phyloP scores from a whole-genome alignment of 306 rosid genomes.

The Acacia crassicarpa region DNA sequence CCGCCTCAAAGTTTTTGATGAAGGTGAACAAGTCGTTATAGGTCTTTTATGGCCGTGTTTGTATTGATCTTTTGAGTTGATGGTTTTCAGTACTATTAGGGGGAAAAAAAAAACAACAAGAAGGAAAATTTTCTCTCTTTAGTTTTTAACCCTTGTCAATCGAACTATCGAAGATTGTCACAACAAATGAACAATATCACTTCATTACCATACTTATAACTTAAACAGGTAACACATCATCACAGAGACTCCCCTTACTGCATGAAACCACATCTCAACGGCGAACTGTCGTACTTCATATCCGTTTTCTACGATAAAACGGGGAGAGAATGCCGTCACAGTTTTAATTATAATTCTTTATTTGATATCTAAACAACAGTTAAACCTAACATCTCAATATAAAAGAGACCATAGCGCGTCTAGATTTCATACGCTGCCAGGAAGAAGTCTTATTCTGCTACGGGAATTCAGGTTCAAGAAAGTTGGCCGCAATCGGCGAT shows the following conservation, averaged over 20 bases:
- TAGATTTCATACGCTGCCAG: background rate
- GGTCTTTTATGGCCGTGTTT: too few relatives aligned
- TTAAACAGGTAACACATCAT: background rate
- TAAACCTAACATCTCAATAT: background rate
- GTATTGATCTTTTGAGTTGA: too few relatives aligned
- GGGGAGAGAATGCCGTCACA: background rate
- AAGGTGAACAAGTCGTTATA: too few relatives aligned
- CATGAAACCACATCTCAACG: background rate
- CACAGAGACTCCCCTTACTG: background rate
- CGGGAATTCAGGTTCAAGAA: background rate
- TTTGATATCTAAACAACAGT: background rate
- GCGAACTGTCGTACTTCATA: background rate
- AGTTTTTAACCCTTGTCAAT: background rate
- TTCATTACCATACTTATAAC: background rate
- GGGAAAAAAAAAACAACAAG: too few relatives aligned
- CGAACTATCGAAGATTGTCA: background rate
- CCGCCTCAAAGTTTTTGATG: too few relatives aligned
- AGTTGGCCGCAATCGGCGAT: background rate
- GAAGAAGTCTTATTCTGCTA: background rate
- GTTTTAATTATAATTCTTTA: background rate
- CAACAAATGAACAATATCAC: too few relatives aligned
- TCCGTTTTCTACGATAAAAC: background rate
- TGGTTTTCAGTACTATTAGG: too few relatives aligned
- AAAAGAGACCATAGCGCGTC: background rate
- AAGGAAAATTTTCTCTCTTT: too few relatives aligned